Conservation (phyloP, 2,329 filamentous ascomycete species). For the Coniochaeta hoffmannii region DNA sequence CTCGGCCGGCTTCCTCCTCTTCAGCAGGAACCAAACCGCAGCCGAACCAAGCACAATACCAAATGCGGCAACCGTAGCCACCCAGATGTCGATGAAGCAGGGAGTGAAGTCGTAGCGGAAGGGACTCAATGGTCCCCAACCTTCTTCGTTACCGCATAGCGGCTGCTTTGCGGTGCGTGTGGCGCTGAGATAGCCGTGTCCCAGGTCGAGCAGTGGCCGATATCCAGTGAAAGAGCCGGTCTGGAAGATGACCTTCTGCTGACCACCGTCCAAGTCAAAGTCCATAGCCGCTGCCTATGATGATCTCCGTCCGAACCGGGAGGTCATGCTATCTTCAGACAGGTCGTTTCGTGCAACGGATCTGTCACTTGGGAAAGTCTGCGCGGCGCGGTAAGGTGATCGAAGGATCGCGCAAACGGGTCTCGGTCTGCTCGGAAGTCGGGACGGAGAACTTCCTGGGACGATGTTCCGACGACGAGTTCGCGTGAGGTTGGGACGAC, state of each 20-base stretch:
- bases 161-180: slow-evolving; percentile 50
- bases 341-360: too few relatives aligned
- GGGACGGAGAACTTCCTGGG: neutral
- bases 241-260: slow-evolving; percentile 40
- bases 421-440: neutral
- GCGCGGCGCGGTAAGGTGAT: too few relatives aligned
- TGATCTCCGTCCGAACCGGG: neutral
- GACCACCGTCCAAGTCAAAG: slow-evolving; percentile 20
- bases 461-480: neutral
- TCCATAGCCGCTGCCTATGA: slow-evolving; percentile 24
- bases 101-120: slow-evolving; percentile 91
- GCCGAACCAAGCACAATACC: slow-evolving; percentile 70
- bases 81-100: slow-evolving; percentile 91
- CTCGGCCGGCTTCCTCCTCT: slow-evolving; percentile 56
- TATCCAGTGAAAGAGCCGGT: slow-evolving; percentile 57
- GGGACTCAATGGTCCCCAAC: slow-evolving; percentile 90
- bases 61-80: slow-evolving; percentile 69
- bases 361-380: too few relatives aligned
- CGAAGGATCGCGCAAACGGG: too few relatives aligned
- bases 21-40: slow-evolving; percentile 73
- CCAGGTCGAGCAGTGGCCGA: slow-evolving; percentile 41
- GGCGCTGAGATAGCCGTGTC: slow-evolving; percentile 54
- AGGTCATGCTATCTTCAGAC: neutral
- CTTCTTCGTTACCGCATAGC: slow-evolving; percentile 82
- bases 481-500: neutral